These are phyloP conservation scores for Aschersonia sp. DNA, from an alignment of 2,329 filamentous ascomycete genomes.

Conservation along the genomic window DNA sequence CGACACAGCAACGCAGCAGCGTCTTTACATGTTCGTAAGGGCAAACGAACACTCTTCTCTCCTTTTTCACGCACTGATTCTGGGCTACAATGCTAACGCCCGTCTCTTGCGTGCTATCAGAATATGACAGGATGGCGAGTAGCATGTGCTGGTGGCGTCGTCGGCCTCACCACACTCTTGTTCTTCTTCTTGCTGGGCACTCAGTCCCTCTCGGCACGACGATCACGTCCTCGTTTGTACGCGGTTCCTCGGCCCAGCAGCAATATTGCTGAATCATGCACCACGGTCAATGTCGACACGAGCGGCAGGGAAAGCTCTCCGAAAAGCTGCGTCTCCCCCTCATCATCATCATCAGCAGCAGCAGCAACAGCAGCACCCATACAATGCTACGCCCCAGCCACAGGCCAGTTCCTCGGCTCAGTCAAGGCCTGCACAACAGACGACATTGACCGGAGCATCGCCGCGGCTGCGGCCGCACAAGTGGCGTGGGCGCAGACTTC, in stretches of 20 bases:
- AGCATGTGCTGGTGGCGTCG: slow-evolving; percentile 6
- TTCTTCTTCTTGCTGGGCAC: too few relatives aligned
- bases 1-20: neutral
- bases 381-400: slow-evolving; percentile 81
- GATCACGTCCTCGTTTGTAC: slow-evolving; percentile 37
- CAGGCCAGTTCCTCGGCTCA: slow-evolving; percentile 66
- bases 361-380: slow-evolving; percentile 26
- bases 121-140: slow-evolving; percentile 7
- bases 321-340: too few relatives aligned
- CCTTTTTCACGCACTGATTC: neutral
- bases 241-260: slow-evolving; percentile 43
- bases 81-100: neutral
- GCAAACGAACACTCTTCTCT: neutral
- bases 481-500: slow-evolving; percentile 61
- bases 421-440: slow-evolving; percentile 63
- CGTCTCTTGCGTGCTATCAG: neutral
- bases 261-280: slow-evolving; percentile 11
- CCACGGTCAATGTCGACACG: slow-evolving; percentile 34
- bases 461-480: slow-evolving; percentile 62
- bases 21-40: neutral
- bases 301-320: slow-evolving; percentile 32
- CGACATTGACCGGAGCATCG: slow-evolving; percentile 67
- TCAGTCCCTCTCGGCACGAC: slow-evolving; percentile 9
- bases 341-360: slow-evolving; percentile 25
- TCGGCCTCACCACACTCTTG: slow-evolving; percentile 11